These are phyloP conservation scores for Rhodotorula sp. DNA, from an alignment of 1,284 basidiomycete species.

Conservation along the genomic window DNA sequence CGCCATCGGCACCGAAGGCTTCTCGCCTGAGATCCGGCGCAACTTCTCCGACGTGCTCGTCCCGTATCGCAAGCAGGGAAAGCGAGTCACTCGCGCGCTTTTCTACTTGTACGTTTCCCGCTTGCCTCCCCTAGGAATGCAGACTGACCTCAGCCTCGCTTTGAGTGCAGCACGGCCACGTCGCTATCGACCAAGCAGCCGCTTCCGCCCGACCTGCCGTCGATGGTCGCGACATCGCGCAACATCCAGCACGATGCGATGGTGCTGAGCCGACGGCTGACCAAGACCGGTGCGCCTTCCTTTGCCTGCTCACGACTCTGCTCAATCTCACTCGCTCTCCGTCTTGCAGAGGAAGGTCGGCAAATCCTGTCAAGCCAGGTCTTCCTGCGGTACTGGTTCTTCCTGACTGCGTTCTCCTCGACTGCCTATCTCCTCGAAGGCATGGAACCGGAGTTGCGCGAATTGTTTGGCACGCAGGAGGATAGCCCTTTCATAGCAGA, in stretches of 20 bases:
- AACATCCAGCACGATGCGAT: slow-evolving; percentile 49
- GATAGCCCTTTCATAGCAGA: slow-evolving; percentile 29
- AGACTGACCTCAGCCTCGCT: background rate
- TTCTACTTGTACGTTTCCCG: background rate
- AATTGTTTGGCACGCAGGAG: slow-evolving; percentile 46
- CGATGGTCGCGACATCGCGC: slow-evolving; percentile 30
- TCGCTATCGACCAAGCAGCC: slow-evolving; percentile 48
- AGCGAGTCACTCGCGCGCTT: slow-evolving; percentile 9
- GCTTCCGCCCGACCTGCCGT: slow-evolving; percentile 48
- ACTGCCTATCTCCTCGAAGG: slow-evolving; percentile 32
- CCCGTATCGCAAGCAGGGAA: slow-evolving; percentile 21
- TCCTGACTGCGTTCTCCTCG: slow-evolving; percentile 38
- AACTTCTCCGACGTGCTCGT: slow-evolving; percentile 35
- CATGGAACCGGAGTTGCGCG: slow-evolving; percentile 42
- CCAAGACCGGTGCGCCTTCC: slow-evolving; percentile 21
- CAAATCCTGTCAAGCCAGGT: slow-evolving; percentile 43
- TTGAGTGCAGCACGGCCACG: slow-evolving; percentile 45
- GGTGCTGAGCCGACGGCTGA: slow-evolving; percentile 45
- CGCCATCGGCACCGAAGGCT: slow-evolving; percentile 45
- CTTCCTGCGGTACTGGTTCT: slow-evolving; percentile 44
- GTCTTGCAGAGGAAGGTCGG: slow-evolving; percentile 42
- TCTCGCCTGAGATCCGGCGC: slow-evolving; percentile 29
- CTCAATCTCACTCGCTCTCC: background rate
- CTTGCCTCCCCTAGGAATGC: background rate
- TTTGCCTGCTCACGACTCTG: background rate